Base-by-base conservation (phyloP, 805 yeast species). In the Metschnikowia koreensis region DNA sequence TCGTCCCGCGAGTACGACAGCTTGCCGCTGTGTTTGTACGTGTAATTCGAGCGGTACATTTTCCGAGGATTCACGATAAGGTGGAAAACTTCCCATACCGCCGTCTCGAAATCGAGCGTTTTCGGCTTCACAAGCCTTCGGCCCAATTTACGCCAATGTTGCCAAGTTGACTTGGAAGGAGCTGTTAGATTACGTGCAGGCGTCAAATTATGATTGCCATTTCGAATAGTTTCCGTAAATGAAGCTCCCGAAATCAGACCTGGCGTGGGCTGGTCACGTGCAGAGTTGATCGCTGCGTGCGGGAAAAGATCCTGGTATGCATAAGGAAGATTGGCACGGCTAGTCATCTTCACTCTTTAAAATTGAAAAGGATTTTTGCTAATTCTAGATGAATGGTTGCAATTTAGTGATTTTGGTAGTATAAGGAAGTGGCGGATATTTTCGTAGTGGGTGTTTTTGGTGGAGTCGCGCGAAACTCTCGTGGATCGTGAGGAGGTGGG, bases 1-100 rank as follows among this genome's bases (percentile, higher is more conserved):
- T 91, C 97, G 67, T 92, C 97, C 57, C 97, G 77, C 1, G 96
- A 84, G 86, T 96, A 90, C 60, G 85, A 81, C 62, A 82, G 84
- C 17, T 67, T 67, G 40, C 56, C 58, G 29, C 63, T 61, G 51
- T 87, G 93, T 58, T 89, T 91, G 64, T 88, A 89, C 55, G 69
- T 71, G 65, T 88, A 89, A 53, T 89, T 80, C 17, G 91, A 81
- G 56, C 88, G 79, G 72, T 87, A 91, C 62, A 91, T 96, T 55
- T 88, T 84, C 61, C 85, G 81, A 1, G 97, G 97, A 40, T 84
- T 81, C 28, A 83, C 73, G 13, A 91, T 73, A 50, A 91, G 71
- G 62, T 89, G 81, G 54, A 86, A 73, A 68, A 91, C 85, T 66
- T 92, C 97, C 97, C 97, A 92, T 53, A 84, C 77, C 12, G 97